Evolutionary conservation across 805 yeast species (phyloP).

Genomic region (Wickerhamiella spandovensis): DNA sequence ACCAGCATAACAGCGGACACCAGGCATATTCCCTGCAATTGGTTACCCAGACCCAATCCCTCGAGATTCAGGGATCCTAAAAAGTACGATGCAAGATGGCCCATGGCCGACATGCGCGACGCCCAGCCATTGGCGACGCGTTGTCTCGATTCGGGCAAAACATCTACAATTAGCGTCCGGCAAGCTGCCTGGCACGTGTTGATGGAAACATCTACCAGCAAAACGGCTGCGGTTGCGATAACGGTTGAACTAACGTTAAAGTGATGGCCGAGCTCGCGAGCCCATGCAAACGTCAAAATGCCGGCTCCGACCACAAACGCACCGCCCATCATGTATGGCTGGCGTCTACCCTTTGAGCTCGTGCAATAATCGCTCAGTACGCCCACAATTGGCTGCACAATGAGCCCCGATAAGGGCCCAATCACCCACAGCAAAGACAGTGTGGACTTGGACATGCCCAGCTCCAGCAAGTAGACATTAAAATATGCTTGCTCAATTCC

Average conservation of each 20-base stretch:
- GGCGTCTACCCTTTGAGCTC: slow-evolving; percentile 33
- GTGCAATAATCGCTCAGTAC: slow-evolving; percentile 35
- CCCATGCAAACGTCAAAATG: slow-evolving; percentile 31
- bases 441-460: slow-evolving; percentile 45
- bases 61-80: slow-evolving; percentile 38
- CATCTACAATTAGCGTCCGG: slow-evolving; percentile 49
- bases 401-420: slow-evolving; percentile 49
- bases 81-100: slow-evolving; percentile 44
- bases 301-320: slow-evolving; percentile 35
- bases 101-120: slow-evolving; percentile 46
- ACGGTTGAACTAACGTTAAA: slow-evolving; percentile 26
- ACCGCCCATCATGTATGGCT: slow-evolving; percentile 47
- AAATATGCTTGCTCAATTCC: slow-evolving; percentile 53
- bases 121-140: slow-evolving; percentile 54
- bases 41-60: slow-evolving; percentile 33
- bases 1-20: slow-evolving; percentile 32
- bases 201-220: slow-evolving; percentile 45
- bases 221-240: slow-evolving; percentile 29
- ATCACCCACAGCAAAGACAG: slow-evolving; percentile 54
- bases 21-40: slow-evolving; percentile 37
- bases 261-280: slow-evolving; percentile 29
- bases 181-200: slow-evolving; percentile 47
- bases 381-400: slow-evolving; percentile 55
- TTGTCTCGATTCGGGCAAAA: slow-evolving; percentile 44
- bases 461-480: slow-evolving; percentile 44